Evolutionary conservation across 768 basidiomycete genomes (phyloP).

Genomic region (Neoboletus magnificus): DNA sequence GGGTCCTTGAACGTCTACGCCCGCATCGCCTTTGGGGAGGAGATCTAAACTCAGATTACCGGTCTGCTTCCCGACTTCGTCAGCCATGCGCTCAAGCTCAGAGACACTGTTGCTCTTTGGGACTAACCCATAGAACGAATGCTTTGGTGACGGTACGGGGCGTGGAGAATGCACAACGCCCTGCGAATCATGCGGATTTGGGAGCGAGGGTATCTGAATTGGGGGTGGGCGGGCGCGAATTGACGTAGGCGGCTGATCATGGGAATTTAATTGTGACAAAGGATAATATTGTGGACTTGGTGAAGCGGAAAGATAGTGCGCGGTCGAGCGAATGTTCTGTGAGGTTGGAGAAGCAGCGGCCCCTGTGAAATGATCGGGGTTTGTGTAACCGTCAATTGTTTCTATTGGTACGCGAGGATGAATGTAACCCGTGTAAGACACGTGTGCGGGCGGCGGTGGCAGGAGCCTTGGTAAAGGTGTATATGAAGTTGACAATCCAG

Average conservation of each 20-base stretch:
- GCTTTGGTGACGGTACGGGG: conserved; percentile 65
- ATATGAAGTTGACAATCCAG: conserved; percentile 36
- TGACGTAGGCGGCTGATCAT: conserved; percentile 2
- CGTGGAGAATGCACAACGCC: conserved; percentile 59
- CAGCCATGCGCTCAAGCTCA: conserved; percentile 70
- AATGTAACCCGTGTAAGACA: conserved; percentile 18
- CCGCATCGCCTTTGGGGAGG: conserved; percentile 21
- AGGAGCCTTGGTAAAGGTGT: conserved; percentile 21
- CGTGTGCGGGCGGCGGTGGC: conserved; percentile 30
- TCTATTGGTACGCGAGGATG: conserved; percentile 13
- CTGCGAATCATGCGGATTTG: conserved; percentile 32
- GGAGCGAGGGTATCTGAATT: conserved; percentile 23
- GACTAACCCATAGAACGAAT: conserved; percentile 35
- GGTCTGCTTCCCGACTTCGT: conserved; percentile 40
- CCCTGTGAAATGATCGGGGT: conserved; percentile 58
- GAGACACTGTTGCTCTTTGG: conserved; percentile 50
- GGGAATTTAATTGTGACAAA: conserved; percentile 26
- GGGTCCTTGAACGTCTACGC: conserved; percentile 17
- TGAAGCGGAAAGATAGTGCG: conserved; percentile 60
- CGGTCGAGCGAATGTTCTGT: conserved; percentile 54
- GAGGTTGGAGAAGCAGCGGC: conserved; percentile 56
- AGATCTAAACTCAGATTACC: conserved; percentile 28
- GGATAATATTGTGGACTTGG: conserved; percentile 57
- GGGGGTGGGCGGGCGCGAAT: conserved; percentile 17
- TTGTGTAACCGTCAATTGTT: conserved; percentile 23